These are phyloP conservation scores for Talinum fruticosum DNA, from an alignment of 148 eudicot species.

Conservation along the genomic window DNA sequence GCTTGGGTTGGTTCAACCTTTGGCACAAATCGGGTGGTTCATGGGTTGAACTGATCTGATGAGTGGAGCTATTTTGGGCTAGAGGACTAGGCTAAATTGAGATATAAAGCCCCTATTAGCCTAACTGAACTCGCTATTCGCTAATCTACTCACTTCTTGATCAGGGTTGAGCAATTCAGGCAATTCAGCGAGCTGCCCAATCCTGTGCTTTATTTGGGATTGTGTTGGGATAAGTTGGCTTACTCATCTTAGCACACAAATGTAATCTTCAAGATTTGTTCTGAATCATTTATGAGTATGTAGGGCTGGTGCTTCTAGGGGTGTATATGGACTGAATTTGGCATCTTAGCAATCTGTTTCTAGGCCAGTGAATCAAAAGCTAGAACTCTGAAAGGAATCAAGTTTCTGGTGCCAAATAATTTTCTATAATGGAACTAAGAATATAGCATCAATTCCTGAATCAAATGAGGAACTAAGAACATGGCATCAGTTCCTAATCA, in stretches of 20 bases:
- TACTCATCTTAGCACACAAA: background rate
- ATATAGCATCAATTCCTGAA: slow-evolving; percentile 22
- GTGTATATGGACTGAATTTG: slow-evolving; percentile 8
- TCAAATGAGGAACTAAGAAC: slow-evolving; percentile 7
- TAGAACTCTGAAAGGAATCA: background rate
- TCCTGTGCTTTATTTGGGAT: background rate
- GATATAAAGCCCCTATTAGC: background rate
- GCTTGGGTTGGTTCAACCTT: background rate
- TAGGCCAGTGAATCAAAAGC: slow-evolving; percentile 8
- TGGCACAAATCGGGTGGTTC: background rate
- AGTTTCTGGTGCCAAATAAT: slow-evolving; percentile 7
- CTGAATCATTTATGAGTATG: background rate
- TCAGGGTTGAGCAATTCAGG: background rate
- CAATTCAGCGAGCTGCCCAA: background rate
- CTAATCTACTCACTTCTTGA: background rate
- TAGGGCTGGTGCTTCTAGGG: slow-evolving; percentile 10
- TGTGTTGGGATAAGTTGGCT: background rate
- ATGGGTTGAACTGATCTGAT: background rate
- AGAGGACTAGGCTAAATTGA: background rate
- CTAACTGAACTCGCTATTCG: background rate
- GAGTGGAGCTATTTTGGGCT: background rate
- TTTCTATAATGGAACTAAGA: slow-evolving; percentile 20
- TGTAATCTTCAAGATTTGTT: background rate
- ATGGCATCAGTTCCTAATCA: slow-evolving; percentile 26
- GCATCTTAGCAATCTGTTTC: slow-evolving; percentile 18